phyloP scores from a whole-genome alignment of 1,139 yeast species.

The Geotrichum europaeum region DNA sequence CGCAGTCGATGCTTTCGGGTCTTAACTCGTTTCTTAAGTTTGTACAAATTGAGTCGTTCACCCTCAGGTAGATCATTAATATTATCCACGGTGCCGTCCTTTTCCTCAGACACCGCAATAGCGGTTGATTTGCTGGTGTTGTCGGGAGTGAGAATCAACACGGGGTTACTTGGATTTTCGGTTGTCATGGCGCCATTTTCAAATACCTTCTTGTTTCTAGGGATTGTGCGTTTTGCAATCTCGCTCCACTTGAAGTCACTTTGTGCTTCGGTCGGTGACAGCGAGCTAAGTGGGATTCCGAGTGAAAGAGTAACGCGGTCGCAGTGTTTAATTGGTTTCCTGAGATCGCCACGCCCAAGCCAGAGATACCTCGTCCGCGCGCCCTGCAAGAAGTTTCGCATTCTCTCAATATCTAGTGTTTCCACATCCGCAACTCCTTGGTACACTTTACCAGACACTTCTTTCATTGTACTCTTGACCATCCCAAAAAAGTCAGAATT shows the following conservation, averaged over 20 bases:
- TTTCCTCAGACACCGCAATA: neutral
- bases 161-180: neutral
- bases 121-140: neutral
- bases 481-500: slow-evolving; percentile 54
- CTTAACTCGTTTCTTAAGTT: neutral
- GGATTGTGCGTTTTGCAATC: slow-evolving; percentile 10
- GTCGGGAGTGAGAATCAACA: neutral
- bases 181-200: neutral
- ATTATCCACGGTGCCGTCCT: neutral
- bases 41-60: neutral
- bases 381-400: slow-evolving; percentile 42
- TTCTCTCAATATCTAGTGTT: slow-evolving; percentile 45
- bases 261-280: slow-evolving; percentile 19
- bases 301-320: slow-evolving; percentile 7
- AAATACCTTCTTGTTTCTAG: slow-evolving; percentile 14
- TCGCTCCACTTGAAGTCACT: slow-evolving; percentile 18
- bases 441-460: slow-evolving; percentile 45
- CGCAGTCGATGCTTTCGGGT: slow-evolving; percentile 2
- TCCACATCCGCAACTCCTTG: slow-evolving; percentile 42
- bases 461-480: slow-evolving; percentile 71
- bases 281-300: slow-evolving; percentile 27
- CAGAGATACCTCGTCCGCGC: slow-evolving; percentile 45
- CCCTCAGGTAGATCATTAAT: slow-evolving; percentile 3
- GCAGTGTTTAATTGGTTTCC: slow-evolving; percentile 1
- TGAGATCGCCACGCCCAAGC: slow-evolving; percentile 40